A percentile compares a stretch with the other conserved stretches of the same genome.
Evolutionary conservation across 371 early-diverging fungal genomes (phyloP).

Genomic region (Choanephora cucurbitarum): DNA sequence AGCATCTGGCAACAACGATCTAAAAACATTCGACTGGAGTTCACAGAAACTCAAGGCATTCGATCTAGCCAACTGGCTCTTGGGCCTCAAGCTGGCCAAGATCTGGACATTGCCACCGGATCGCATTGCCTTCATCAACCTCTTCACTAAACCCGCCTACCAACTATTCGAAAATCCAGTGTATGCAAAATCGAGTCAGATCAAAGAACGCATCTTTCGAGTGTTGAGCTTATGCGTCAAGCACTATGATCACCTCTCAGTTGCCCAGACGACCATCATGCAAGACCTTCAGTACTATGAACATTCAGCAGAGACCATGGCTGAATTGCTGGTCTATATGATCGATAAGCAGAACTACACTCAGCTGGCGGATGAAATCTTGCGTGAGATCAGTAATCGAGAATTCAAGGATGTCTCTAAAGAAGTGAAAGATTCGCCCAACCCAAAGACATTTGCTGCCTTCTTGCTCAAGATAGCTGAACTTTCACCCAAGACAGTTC

Average conservation of each 20-base stretch:
- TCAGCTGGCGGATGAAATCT: slow-evolving; percentile 78
- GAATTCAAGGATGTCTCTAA: slow-evolving; percentile 58
- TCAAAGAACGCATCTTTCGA: slow-evolving; percentile 63
- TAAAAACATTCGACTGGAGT: slow-evolving; percentile 61
- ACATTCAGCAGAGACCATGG: slow-evolving; percentile 90
- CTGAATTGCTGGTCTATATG: slow-evolving; percentile 75
- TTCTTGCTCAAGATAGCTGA: slow-evolving; percentile 87
- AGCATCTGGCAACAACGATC: slow-evolving; percentile 24
- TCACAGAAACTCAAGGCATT: slow-evolving; percentile 55
- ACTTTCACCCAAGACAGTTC: slow-evolving; percentile 72
- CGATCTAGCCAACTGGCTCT: slow-evolving; percentile 53
- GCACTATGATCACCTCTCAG: slow-evolving; percentile 72
- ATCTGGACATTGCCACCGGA: slow-evolving; percentile 83
- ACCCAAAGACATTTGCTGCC: slow-evolving; percentile 79
- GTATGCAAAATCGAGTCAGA: slow-evolving; percentile 56
- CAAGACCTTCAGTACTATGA: slow-evolving; percentile 93
- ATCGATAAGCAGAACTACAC: slow-evolving; percentile 66
- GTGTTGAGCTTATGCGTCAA: slow-evolving; percentile 68
- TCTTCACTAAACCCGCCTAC: slow-evolving; percentile 85
- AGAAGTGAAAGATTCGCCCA: slow-evolving; percentile 70
- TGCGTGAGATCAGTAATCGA: slow-evolving; percentile 69
- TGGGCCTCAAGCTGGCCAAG: slow-evolving; percentile 71
- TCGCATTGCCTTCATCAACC: slow-evolving; percentile 74
- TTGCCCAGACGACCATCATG: slow-evolving; percentile 79
- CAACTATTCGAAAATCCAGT: slow-evolving; percentile 80